These are phyloP conservation scores for Suhomyces atakaporum DNA, from an alignment of 1,139 yeast genomes.

Conservation along the genomic window DNA sequence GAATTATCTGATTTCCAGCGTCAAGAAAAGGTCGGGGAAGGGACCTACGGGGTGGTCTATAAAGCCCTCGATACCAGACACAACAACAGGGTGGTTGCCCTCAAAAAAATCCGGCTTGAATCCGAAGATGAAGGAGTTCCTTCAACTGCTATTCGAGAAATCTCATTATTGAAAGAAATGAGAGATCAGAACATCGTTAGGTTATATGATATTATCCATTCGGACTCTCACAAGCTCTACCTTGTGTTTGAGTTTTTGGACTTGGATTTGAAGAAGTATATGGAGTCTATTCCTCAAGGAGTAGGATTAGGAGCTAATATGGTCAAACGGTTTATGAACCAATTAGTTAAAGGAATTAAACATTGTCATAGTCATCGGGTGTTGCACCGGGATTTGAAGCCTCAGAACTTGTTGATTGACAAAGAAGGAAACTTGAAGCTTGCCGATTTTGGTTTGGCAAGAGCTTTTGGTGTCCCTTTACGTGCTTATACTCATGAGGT, in stretches of 20 bases:
- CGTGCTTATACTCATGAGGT: constrained; percentile 97
- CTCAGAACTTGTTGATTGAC: constrained; percentile 90
- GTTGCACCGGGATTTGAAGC: constrained; percentile 93
- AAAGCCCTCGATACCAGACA: constrained; percentile 90
- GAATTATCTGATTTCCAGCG: constrained; percentile 90
- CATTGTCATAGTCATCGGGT: constrained; percentile 96
- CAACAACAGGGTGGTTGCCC: constrained; percentile 88
- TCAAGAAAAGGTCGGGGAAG: constrained; percentile 96
- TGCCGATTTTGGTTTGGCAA: constrained; percentile 96
- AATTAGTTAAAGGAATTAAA: constrained; percentile 86
- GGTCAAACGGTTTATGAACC: constrained; percentile 92
- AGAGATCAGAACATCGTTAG: constrained; percentile 91
- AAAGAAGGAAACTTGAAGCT: constrained; percentile 93
- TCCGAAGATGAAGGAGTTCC: constrained; percentile 99
- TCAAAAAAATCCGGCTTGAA: constrained; percentile 91
- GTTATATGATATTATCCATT: constrained; percentile 90
- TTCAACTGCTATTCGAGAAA: constrained; percentile 95
- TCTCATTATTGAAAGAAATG: constrained; percentile 88
- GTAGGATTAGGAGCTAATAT: constrained; percentile 87
- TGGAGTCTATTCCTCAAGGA: constrained; percentile 94
- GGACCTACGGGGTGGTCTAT: constrained; percentile 97
- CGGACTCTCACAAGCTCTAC: constrained; percentile 93
- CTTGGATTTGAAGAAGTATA: constrained; percentile 90
- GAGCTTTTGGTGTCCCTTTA: constrained; percentile 96
- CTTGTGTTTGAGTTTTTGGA: constrained; percentile 93